Base-by-base conservation (phyloP, 2,329 filamentous ascomycete genomes). In the Bipolaris zeicola region DNA sequence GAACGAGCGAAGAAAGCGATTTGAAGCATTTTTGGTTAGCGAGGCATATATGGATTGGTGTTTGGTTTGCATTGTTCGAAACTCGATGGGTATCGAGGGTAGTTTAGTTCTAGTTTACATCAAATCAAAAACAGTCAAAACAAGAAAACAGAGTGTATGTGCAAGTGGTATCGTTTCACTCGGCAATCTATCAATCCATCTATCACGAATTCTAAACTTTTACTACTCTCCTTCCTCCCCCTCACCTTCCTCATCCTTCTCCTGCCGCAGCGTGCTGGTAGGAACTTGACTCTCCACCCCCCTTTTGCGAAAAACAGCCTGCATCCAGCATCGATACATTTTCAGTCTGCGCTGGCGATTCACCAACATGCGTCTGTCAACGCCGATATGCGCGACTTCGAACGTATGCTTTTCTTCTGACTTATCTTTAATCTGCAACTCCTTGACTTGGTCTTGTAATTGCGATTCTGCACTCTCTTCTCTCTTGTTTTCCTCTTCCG, bases 301-400 rank as follows among this genome's bases (percentile, higher is more conserved):
- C 5, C 43, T 43, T 79, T 93, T 94, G 69, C 83, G 86, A 75
- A 95, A 96, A 3, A 87, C 86, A 28, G 90, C 91, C 77, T 96
- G 91, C 74, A 96, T 86, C 92, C 95, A 99, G 80, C 94, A 98
- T 59, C 95, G 87, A 77, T 98, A 98, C 95, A 99, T 99, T 79
- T 98, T 99, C 46, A 96, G 81, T 78, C 92, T 89, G 70, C 89
- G 86, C 52, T 93, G 91, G 63, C 95, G 87, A 75, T 99, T 99
- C 53, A 99, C 92, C 52, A 99, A 83, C 80, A 99, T 83, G 57
- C 95, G 87, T 63, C 92, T 87, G 74, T 99, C 95, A 52, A 94
- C 84, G 24, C 89, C 95, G 34, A 98, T 83, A 44, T 95, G 86
- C 53, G 90, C 79, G 44, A 96, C 80, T 46, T 92, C 85, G 67